Percentiles rank a stretch among this genome's conserved stretches.
phyloP scores from a whole-genome alignment of 2,329 filamentous ascomycete species.

The Sporothrix luriei region DNA sequence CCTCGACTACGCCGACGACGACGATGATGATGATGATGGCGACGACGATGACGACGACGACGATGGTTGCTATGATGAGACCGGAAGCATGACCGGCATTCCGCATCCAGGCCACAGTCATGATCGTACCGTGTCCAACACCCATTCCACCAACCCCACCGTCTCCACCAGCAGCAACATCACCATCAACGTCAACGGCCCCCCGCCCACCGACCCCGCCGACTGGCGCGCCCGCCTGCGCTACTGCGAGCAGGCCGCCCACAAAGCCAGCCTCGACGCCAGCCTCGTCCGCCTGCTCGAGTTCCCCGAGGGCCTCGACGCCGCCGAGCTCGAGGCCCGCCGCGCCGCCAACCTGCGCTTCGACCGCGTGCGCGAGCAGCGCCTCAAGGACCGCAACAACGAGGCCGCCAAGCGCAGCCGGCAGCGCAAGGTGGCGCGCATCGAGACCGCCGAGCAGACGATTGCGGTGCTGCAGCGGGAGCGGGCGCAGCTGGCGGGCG shows the following conservation, averaged over 20 bases:
- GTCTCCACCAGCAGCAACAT: neutral
- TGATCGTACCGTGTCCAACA: neutral
- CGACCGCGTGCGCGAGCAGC: slow-evolving; percentile 36
- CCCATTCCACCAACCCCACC: neutral
- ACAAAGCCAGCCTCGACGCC: slow-evolving; percentile 34
- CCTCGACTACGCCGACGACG: neutral
- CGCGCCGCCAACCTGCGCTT: slow-evolving; percentile 36
- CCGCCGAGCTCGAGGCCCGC: slow-evolving; percentile 32
- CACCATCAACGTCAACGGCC: slow-evolving; percentile 20
- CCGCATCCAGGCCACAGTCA: neutral
- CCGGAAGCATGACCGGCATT: neutral
- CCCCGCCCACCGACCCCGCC: slow-evolving; percentile 26
- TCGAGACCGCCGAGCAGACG: slow-evolving; percentile 34
- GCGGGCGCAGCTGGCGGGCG: slow-evolving; percentile 21
- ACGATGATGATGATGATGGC: neutral
- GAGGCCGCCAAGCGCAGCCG: slow-evolving; percentile 38
- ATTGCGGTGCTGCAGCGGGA: slow-evolving; percentile 27
- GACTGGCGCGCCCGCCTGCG: slow-evolving; percentile 36
- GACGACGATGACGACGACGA: neutral
- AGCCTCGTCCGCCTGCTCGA: slow-evolving; percentile 36
- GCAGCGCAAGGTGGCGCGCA: slow-evolving; percentile 36
- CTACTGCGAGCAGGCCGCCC: slow-evolving; percentile 34
- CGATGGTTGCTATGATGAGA: neutral
- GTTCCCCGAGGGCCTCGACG: slow-evolving; percentile 31
- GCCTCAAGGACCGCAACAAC: slow-evolving; percentile 38